Base-by-base conservation (phyloP, 2,329 filamentous ascomycete species). In the Chaetomium olivaceum region DNA sequence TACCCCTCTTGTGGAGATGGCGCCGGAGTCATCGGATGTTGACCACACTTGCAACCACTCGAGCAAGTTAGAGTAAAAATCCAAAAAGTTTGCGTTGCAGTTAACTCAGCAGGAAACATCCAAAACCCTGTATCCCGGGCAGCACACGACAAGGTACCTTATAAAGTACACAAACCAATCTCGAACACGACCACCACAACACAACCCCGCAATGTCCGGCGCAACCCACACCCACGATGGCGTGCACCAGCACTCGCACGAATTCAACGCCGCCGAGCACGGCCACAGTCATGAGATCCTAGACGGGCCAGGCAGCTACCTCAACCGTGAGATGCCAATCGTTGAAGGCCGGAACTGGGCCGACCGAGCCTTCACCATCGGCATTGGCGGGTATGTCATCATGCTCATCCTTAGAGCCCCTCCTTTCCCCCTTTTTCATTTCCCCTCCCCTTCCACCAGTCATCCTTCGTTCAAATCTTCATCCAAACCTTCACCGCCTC, bases 201-300 rank as follows among this genome's bases (percentile, higher is more conserved):
- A 23, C 39, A 25, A n/a, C 51, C 36, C 16, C 52, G 33, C 56
- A 27, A 66, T 66, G 64, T 39, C 63, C 29, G 57, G 56, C 14
- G 52, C 16, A 43, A 67, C 63, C 43, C 75, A 76, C 67, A 74
- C 75, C 33, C 71, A 72, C 66, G 67, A 70, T 56, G 67, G 65
- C 50, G 58, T 58, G 70, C 72, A 63, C n/a, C n/a, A 11, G 46
- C 46, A 48, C 46, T 23, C 84, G 6, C 87, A 91, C 77, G 85
- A 76, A 71, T 79, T 81, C 68, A 82, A 84, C 67, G 84, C 83
- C 62, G 83, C 82, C 51, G 91, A 94, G 75, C 95, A 98, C 78
- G 95, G 95, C 73, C 95, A 99, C 81, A 91, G 90, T 1, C 95
- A 98, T 77, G 95, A 98, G 82, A 93, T 98, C 74, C 90, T 97